Evolutionary conservation across 2,329 filamentous ascomycete genomes (phyloP).

Genomic region (Botrytis cinerea): DNA sequence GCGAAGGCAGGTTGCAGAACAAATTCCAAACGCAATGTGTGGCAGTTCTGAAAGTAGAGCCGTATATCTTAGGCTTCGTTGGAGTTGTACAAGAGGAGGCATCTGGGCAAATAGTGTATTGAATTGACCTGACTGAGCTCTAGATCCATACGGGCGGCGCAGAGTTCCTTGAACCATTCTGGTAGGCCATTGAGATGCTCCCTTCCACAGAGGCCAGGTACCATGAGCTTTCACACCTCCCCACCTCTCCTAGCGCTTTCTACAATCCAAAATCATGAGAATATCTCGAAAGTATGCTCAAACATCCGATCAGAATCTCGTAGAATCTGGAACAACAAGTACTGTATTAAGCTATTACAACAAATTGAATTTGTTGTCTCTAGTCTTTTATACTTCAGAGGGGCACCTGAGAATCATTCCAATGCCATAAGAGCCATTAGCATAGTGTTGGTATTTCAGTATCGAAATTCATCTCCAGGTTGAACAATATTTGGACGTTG

Average conservation of each 20-base stretch:
- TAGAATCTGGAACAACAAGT: background rate
- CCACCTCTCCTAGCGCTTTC: no score
- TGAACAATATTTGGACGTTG: background rate
- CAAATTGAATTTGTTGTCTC: no score
- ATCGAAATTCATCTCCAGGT: background rate
- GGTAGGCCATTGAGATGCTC: no score
- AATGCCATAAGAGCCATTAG: background rate
- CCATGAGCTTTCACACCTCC: no score
- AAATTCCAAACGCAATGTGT: background rate
- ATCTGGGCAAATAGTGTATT: background rate
- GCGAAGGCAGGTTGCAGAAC: background rate
- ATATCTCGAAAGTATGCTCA: background rate
- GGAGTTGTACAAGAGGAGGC: background rate
- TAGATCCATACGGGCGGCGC: background rate
- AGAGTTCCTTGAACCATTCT: background rate
- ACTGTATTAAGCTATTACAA: background rate
- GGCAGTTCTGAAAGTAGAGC: no score
- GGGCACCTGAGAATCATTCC: background rate
- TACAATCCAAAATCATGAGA: background rate
- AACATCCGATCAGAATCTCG: background rate
- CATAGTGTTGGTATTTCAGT: background rate
- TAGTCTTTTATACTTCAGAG: background rate
- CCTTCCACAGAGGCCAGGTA: background rate
- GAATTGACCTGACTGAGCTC: background rate
- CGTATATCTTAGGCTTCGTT: background rate